Evolutionary conservation across 441 rosid genomes (phyloP), one percentile per base, ranked within the genome.

Genomic region (Syzygium malaccense): DNA sequence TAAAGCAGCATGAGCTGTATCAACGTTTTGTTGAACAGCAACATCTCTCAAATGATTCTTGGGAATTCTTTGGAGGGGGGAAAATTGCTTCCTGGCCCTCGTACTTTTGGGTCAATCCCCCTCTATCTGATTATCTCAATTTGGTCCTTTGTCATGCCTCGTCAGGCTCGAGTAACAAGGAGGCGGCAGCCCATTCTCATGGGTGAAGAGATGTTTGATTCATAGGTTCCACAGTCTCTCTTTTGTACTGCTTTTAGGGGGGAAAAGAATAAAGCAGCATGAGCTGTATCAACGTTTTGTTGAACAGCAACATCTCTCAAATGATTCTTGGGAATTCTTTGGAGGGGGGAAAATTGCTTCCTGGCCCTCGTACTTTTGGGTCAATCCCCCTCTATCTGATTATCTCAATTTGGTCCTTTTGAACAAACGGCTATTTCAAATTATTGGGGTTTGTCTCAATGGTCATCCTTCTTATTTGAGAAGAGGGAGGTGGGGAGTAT

Each of bases 141-240:
- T 11, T 60, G 18, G 18, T 60, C 17, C 45, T 10, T 45, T 45
- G 90, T 14, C 51, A 51, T 91, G 92, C 28, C 55, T 88, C 66
- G 87, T 91, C 75, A 83, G 68, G 86, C 79, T 55, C 23, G n/a
- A 87, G 33, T 88, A 71, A n/a, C 58, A 12, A 85, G 60, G 83
- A 26, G 30, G 32, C 17, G 17, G 83, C 51, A 14, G 83, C 13
- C 28, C 83, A 5, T 41, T 71, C 49, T 37, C 6, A 71, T 23
- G 51, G 83, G n/a, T 11, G 83, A n/a, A 28, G 32, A 17, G 33
- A 17, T 6, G 32, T 28, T 60, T 13, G 68, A 60, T 60, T 60
- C 68, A 14, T 28, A 14, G 32, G 26, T 60, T 4, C 68, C 68
- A 13, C 8, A 4, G 32, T 28, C 68, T 60, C 68, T 60, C 68